Conservation (phyloP, 352 stramenopile genomes). For the Elongisporangium prolatum region DNA sequence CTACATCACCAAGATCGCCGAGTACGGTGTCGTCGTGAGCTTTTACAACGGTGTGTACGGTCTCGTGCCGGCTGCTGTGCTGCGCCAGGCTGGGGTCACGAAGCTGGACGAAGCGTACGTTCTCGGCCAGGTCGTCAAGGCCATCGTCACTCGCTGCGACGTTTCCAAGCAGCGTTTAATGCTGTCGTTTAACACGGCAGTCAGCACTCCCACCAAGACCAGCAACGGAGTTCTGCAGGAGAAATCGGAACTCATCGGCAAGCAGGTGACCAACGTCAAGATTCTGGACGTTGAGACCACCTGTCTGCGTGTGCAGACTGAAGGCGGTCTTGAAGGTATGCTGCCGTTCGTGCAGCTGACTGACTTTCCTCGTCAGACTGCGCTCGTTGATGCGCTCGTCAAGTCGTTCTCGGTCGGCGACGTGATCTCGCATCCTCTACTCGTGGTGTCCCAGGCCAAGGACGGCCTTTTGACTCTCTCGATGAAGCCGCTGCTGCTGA, state of each 20-base stretch:
- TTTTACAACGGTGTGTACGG: conserved; percentile 97
- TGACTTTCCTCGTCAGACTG: conserved; percentile 76
- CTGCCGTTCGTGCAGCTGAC: conserved; percentile 82
- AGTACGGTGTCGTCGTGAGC: conserved; percentile 91
- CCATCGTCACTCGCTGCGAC: conserved; percentile 71
- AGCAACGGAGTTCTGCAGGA: conserved; percentile 13
- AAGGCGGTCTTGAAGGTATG: conserved; percentile 64
- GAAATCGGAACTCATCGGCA: conserved; percentile 41
- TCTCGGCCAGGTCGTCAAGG: conserved; percentile 84
- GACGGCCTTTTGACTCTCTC: conserved; percentile 74
- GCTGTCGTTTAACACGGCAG: conserved; percentile 77
- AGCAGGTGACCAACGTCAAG: conserved; percentile 53
- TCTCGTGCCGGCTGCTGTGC: conserved; percentile 80
- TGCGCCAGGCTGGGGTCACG: conserved; percentile 79
- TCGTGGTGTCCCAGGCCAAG: conserved; percentile 67
- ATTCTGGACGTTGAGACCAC: conserved; percentile 61
- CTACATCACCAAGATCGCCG: conserved; percentile 93
- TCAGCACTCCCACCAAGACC: conserved; percentile 10
- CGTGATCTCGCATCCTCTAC: conserved; percentile 43
- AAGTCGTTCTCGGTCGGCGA: conserved; percentile 45
- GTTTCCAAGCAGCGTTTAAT: conserved; percentile 77
- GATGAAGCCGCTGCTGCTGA: conserved; percentile 76
- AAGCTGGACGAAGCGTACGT: conserved; percentile 85
- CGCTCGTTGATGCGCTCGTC: conserved; percentile 69
- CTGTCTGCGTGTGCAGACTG: conserved; percentile 72